Evolutionary conservation across 1,139 yeast genomes (phyloP), one percentile per base, ranked within the genome.

Genomic region (Taphrina wiesneri): DNA sequence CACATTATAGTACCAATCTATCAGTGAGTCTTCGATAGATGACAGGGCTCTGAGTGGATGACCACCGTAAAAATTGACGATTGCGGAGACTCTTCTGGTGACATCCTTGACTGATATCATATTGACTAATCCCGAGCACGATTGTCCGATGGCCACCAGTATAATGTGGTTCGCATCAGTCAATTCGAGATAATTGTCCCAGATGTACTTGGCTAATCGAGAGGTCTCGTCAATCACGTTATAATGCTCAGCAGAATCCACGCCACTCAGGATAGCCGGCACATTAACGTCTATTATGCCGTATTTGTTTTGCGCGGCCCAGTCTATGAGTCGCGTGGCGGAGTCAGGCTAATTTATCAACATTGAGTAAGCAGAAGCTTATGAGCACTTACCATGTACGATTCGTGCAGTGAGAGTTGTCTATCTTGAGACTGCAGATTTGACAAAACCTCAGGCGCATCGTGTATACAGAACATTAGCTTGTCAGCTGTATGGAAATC

Each of bases 371-470:
- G 13, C 6, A 11, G 21, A 28, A 28, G 6, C 39, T 5, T 15
- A 23, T 21, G 15, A 43, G 7, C 2, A 25, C 19, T n/a, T 62
- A 60, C 65, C 43, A 90, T 83, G 1, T 84, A 78, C 1, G 96
- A 85, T 1, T 88, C 83, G 63, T 85, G 83, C 43, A 53, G 34
- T n/a, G 41, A 21, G 17, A 92, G 82, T 69, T 88, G 91, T 54
- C 92, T 84, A 53, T 83, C 81, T 9, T 98, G 98, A 28, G 96
- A 91, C 74, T 91, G 91, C 34, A 87, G 79, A 70, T 87, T 85
- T 0, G 96, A 96, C 96, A 97, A 91, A 6, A 93, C 82, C 69
- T 91, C 96, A 1, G 97, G 92, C 1, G 98, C 91, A 73, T 92
- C 98, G 75, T 92, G 98, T 15, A 92, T 85, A 7, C 90, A 77